Base-by-base conservation (phyloP, 805 yeast genomes). In the Cyberlindnera meyerae region DNA sequence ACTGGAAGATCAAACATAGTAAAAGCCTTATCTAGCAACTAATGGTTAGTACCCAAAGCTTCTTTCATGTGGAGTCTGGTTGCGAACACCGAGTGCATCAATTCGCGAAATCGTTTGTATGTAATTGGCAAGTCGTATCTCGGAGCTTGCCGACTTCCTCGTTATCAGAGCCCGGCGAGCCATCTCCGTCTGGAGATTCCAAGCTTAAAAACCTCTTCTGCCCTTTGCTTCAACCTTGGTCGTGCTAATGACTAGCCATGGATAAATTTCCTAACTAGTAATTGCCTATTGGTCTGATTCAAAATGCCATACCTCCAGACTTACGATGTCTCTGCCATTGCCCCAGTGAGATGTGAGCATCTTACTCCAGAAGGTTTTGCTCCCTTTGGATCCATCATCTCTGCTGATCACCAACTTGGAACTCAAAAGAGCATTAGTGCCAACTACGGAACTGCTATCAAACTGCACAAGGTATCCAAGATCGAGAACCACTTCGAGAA, bases 381-480 rank as follows among this genome's bases (percentile, higher is more conserved):
- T 1, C 68, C 69, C 3, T 88, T 69, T 55, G 97, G 97, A 2
- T 76, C 82, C 1, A 78, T 85, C 9, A 74, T 88, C 29, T 82
- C 93, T 18, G 84, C 94, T 4, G 75, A 73, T 42, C 83, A 86
- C 49, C 94, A 85, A 58, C 65, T 84, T 20, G 54, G 60, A 25
- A 53, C 70, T 1, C 37, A 41, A 15, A 25, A 33, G 18, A 57
- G 69, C 22, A 55, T 71, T 5, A 61, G 71, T 15, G 97, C 96
- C 5, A 89, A 89, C 61, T 88, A 89, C 54, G 97, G 97, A n/a
- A 89, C 97, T 2, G 97, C 97, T 2, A 66, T 73, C 5, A 89
- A 89, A 51, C 58, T 86, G 31, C 75, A 74, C 44, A 70, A 79
- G 43, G 93, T 88, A 5, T 78, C 93, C 1, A 81, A 86, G 2